Base-by-base conservation (phyloP, 208 protist genomes). In the Wallacemonas sp. region DNA sequence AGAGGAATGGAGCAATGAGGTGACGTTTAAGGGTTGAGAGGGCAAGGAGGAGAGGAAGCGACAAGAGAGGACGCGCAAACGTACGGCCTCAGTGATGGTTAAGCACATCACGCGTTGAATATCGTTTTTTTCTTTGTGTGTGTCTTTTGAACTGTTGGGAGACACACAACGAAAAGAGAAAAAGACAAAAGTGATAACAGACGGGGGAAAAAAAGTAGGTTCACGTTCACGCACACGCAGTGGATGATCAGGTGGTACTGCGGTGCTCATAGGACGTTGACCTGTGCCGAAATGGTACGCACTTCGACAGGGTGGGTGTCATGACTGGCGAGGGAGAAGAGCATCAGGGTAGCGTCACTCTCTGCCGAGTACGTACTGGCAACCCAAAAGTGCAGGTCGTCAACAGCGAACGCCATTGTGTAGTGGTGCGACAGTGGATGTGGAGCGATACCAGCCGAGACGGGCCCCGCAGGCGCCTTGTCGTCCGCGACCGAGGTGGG, bases 161-260 rank as follows among this genome's bases (percentile, higher is more conserved):
- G n/a, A n/a, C n/a, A n/a, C n/a, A n/a, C 24, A 33, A 52, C 4
- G 2, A 50, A 38, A 6, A 61, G 30, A 4, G 38, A 46, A 53
- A 21, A 69, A 21, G 13, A 27, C 17, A 21, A 30, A 61, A 62
- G 4, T 38, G 36, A 26, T 50, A 38, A 19, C 13, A n/a, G 64
- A 63, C 10, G 58, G 29, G 37, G 3, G 10, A 62, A 63, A 69
- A 57, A 69, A 69, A 68, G 38, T n/a, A n/a, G n/a, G n/a, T n/a
- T n/a, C n/a, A n/a, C n/a, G n/a, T n/a, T n/a, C n/a, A n/a, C n/a
- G n/a, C n/a, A n/a, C n/a, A n/a, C n/a, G n/a, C n/a, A n/a, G n/a
- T n/a, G n/a, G n/a, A n/a, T n/a, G n/a, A n/a, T n/a, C n/a, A n/a
- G n/a, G n/a, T n/a, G n/a, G n/a, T n/a, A n/a, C n/a, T n/a, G n/a